Base-by-base conservation (phyloP, 305 asterid species). In the Petunia hybrid region DNA sequence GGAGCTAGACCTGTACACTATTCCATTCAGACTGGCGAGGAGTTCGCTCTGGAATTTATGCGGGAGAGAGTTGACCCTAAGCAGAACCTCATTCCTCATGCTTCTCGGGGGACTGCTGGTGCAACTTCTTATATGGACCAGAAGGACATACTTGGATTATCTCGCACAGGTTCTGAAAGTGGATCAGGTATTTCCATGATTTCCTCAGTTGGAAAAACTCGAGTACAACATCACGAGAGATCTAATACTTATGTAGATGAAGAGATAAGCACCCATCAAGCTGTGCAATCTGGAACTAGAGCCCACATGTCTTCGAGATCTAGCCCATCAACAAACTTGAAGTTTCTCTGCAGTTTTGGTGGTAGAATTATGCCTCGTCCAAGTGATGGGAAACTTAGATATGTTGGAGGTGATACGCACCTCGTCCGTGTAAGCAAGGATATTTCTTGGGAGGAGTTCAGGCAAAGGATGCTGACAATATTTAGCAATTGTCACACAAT, bases 1-100 rank as follows among this genome's bases (percentile, higher is more conserved):
- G 90, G 88, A 74, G 83, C 91, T 76, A 89, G 92, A 79, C 98
- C 96, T 67, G 96, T 91, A 86, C 89, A 94, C 85, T 95, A 85
- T 82, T 95, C 98, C 86, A 91, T 93, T 70, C 98, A 95, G 88
- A 95, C 98, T 8, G 98, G 98, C 3, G 98, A 95, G 90, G 98
- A 93, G 87, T 95, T 95, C 81, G 90, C 96, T 82, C 89, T 94
- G 81, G 98, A 95, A 84, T 95, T 95, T 79, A 95, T 95, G 97
- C 89, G 98, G 81, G 98, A 95, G 71, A 88, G 98, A 85, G 95
- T 90, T 79, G 90, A 90, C 86, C 93, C 97, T 38, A 86, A 85
- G 87, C 92, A 82, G 88, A 94, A 84, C 55, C 86, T 87, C 61
- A 70, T 89, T 82, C 94, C 87, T 79, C 88, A 87, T 87, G 80